A percentile compares a stretch with the other conserved stretches of the same genome.
phyloP scores from a whole-genome alignment of 2,329 filamentous ascomycete species.

The Phoma sp. region DNA sequence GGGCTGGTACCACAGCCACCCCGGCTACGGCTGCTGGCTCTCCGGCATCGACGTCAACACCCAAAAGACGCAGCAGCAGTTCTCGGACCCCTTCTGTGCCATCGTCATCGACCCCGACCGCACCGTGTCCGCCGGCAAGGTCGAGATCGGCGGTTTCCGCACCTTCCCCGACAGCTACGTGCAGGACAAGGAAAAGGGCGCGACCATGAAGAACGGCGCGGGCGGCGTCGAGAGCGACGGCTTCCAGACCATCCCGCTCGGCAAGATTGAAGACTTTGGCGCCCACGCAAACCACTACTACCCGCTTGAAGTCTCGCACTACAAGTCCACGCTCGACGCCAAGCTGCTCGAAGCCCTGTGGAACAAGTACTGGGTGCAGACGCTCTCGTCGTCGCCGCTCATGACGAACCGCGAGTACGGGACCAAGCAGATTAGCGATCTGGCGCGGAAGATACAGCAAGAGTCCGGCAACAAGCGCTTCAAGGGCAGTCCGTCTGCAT shows the following conservation, averaged over 20 bases:
- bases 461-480: constrained; percentile 57
- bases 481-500: constrained; percentile 23
- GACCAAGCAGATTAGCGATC: constrained; percentile 89
- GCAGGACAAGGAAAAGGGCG: constrained; percentile 52
- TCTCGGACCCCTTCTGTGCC: constrained; percentile 89
- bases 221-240: constrained; percentile 61
- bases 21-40: constrained; percentile 97
- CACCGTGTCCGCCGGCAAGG: constrained; percentile 91
- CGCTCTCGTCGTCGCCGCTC: constrained; percentile 87
- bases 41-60: constrained; percentile 95
- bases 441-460: constrained; percentile 81
- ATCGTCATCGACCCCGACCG: constrained; percentile 97
- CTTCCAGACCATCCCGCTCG: constrained; percentile 82
- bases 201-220: constrained; percentile 29
- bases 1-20: constrained; percentile 98
- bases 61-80: constrained; percentile 83
- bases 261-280: constrained; percentile 94
- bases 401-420: constrained; percentile 93
- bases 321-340: constrained; percentile 89
- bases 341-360: constrained; percentile 87
- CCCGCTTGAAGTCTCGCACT: constrained; percentile 87
- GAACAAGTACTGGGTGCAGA: constrained; percentile 99
- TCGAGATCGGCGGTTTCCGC: constrained; percentile 96
- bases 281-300: constrained; percentile 93
- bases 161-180: constrained; percentile 80